A percentile compares a stretch with the other conserved stretches of the same genome.
phyloP scores from a whole-genome alignment of 1,284 basidiomycete genomes.

The Puccinia triticina region DNA sequence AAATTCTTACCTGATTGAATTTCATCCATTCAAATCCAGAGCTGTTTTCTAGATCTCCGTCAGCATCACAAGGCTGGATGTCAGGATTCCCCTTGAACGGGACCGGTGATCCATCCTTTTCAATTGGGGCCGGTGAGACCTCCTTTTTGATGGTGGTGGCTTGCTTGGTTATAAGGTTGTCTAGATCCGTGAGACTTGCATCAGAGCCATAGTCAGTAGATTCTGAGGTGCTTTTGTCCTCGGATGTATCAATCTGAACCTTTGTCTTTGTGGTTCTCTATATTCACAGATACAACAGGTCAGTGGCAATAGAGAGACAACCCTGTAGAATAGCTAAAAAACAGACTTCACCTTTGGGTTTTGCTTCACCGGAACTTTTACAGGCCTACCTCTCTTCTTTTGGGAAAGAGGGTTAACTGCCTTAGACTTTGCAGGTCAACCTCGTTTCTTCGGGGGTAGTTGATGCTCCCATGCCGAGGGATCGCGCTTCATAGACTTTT shows the following conservation, averaged over 20 bases:
- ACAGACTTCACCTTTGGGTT: not conserved
- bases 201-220: not conserved
- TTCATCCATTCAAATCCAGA: not conserved
- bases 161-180: no score
- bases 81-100: not conserved
- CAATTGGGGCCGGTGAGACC: not conserved
- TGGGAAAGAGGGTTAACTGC: no score
- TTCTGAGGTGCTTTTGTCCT: not conserved
- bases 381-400: not conserved
- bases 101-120: no score
- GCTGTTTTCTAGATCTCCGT: not conserved
- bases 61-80: not conserved
- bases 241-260: not conserved
- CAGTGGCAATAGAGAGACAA: conserved; percentile 8
- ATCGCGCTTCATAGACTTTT: not conserved
- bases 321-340: not conserved
- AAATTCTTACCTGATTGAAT: not conserved
- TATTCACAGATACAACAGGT: not conserved
- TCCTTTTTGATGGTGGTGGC: no score
- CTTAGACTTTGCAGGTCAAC: not conserved
- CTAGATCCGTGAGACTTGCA: not conserved
- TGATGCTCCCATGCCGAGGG: conserved; percentile 8
- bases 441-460: not conserved
- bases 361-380: no score
- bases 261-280: not conserved